Evolutionary conservation across 2,329 filamentous ascomycete genomes (phyloP), one percentile per base, ranked within the genome.

Genomic region (Penicillium nordicum): DNA sequence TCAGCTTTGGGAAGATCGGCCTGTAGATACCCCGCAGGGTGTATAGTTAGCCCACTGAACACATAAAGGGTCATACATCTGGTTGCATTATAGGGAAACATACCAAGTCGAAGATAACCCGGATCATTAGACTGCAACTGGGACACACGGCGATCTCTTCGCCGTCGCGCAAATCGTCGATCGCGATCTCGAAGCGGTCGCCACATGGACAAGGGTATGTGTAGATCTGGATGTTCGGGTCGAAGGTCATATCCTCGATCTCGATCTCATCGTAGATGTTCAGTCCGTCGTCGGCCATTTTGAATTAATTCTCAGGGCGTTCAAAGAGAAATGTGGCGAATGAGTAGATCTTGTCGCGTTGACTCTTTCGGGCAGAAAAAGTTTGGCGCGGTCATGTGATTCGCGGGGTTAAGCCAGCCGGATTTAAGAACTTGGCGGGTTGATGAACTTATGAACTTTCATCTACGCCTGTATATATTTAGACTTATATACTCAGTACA

Each of bases 161-260:
- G 61, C 90, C 90, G 70, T 97, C 92, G 56, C 87, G 84, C 67
- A 99, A 79, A 73, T 97, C 92, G 53, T 82, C 85, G 54, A 97
- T 85, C 21, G 84, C 84, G 70, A 94, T 97, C 78, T 97, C 90
- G 78, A 99, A 99, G 58, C 90, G 85, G 78, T 99, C 94, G 79
- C 94, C 94, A 76, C 94, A 99, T 1, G 94, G 94, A 74, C 94
- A 99, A 14, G 94, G 94, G 74, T 96, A 96, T 77, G 93, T 89
- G 79, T 96, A 99, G 66, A 96, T 88, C 74, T 96, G 88, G 40
- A 92, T 83, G 4, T 82, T 81, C 45, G 86, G 79, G 75, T 97
- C 92, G 74, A 85, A 97, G 69, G 89, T 94, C 92, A 97, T 96
- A 77, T 99, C 94, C 75, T 97, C 93, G 79, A 97, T 97, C 74